Evolutionary conservation across 129 eudicot genomes (phyloP).

Genomic region (Ambrosia artemisiifolia): DNA sequence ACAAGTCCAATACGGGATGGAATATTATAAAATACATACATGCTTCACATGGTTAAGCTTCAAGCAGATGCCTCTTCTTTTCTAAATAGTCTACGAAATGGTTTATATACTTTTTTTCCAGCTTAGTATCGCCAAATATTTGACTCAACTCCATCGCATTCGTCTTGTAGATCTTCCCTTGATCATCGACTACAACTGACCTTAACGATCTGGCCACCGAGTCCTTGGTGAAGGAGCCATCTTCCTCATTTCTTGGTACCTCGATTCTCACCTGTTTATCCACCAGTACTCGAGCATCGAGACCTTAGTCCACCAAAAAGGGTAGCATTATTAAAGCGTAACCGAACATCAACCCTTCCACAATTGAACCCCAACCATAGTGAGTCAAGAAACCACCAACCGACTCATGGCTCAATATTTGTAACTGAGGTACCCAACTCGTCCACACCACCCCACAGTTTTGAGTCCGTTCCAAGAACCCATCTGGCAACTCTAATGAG

Average conservation of each 20-base stretch:
- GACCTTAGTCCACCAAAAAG: conserved; percentile 47
- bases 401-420: conserved; percentile 46
- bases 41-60: no score
- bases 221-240: conserved; percentile 36
- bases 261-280: conserved; percentile 38
- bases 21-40: no score
- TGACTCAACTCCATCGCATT: conserved; percentile 31
- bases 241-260: conserved; percentile 43
- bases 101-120: conserved; percentile 24
- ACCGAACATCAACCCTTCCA: conserved; percentile 46
- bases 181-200: conserved; percentile 21
- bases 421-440: conserved; percentile 55
- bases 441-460: conserved; percentile 48
- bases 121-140: conserved; percentile 27
- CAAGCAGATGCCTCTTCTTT: not conserved
- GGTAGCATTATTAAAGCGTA: conserved; percentile 51
- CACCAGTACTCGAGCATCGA: conserved; percentile 38
- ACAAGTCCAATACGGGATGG: no score
- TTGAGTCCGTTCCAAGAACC: conserved; percentile 37
- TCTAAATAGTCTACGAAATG: conserved; percentile 20
- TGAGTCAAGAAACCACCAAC: conserved; percentile 63
- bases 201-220: conserved; percentile 32
- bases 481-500: conserved; percentile 38
- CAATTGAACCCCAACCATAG: conserved; percentile 54
- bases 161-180: conserved; percentile 25